phyloP scores from a whole-genome alignment of 148 eudicot species.

The Cornus kousa region DNA sequence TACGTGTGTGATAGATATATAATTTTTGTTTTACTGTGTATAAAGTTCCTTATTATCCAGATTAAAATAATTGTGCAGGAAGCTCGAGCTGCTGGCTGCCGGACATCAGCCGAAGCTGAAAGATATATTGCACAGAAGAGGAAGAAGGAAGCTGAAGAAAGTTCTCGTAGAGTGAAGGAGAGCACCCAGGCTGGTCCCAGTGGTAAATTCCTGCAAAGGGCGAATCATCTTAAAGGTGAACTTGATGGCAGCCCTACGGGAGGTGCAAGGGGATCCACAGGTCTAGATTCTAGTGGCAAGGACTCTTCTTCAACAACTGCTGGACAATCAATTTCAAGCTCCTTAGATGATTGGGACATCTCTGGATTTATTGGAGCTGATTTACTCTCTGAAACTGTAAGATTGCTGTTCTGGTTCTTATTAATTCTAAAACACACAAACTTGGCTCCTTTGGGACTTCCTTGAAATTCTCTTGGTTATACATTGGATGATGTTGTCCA shows the following conservation, averaged over 20 bases:
- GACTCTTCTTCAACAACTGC: slow-evolving; percentile 45
- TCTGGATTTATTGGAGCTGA: slow-evolving; percentile 79
- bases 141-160: slow-evolving; percentile 74
- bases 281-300: slow-evolving; percentile 39
- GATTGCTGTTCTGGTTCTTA: slow-evolving; percentile 19
- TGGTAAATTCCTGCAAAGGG: slow-evolving; percentile 60
- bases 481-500: neutral
- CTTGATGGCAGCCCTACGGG: slow-evolving; percentile 51
- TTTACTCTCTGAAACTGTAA: slow-evolving; percentile 78
- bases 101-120: slow-evolving; percentile 83
- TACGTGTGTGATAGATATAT: neutral
- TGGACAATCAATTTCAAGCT: slow-evolving; percentile 34
- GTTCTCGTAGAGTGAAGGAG: slow-evolving; percentile 54
- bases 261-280: slow-evolving; percentile 24
- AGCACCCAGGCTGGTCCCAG: slow-evolving; percentile 54
- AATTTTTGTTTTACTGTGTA: neutral
- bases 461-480: neutral
- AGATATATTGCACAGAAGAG: slow-evolving; percentile 63
- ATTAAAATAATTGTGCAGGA: slow-evolving; percentile 49
- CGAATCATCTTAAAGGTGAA: slow-evolving; percentile 50
- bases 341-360: slow-evolving; percentile 75
- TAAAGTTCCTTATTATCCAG: neutral
- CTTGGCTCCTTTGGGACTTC: neutral
- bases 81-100: slow-evolving; percentile 95
- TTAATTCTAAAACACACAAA: neutral